phyloP scores from a whole-genome alignment of 1,284 basidiomycete species.

The Acaromyces ingoldii region DNA sequence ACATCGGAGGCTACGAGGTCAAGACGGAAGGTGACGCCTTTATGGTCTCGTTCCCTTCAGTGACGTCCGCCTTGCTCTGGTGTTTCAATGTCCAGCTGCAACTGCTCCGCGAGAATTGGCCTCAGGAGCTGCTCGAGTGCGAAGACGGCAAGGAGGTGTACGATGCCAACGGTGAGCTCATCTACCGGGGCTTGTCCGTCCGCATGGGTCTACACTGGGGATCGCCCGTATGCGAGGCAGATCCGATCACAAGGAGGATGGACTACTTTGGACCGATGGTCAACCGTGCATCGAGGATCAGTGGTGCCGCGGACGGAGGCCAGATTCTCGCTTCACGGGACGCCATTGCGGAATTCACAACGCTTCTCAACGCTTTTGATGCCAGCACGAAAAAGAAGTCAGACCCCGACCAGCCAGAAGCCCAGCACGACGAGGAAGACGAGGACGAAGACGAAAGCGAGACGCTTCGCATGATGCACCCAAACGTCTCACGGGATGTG shows the following conservation, averaged over 20 bases:
- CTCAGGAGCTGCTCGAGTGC: constrained; percentile 84
- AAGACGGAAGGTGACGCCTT: constrained; percentile 99
- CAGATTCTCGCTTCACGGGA: constrained; percentile 92
- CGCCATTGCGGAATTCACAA: constrained; percentile 55
- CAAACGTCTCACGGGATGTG: constrained; percentile 55
- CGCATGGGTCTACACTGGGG: constrained; percentile 98
- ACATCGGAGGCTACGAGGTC: constrained; percentile 95
- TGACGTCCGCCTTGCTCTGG: constrained; percentile 84
- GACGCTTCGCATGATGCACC: constrained; percentile 46
- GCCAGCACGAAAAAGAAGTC: constrained; percentile 12
- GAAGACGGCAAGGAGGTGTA: constrained; percentile 80
- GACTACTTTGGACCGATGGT: constrained; percentile 59
- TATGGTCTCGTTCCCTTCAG: constrained; percentile 93
- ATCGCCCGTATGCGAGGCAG: constrained; percentile 80
- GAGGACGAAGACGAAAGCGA: constrained; percentile 40
- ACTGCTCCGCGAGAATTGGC: constrained; percentile 84
- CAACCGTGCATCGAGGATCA: constrained; percentile 72
- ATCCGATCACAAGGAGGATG: constrained; percentile 93
- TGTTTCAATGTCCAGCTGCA: constrained; percentile 81
- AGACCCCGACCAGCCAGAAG: too few relatives aligned
- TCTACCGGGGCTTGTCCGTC: constrained; percentile 85
- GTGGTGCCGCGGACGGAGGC: constrained; percentile 78
- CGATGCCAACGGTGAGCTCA: constrained; percentile 66
- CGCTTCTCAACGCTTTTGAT: constrained; percentile 11
- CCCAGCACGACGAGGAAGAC: neutral